phyloP scores from a whole-genome alignment of 2,329 filamentous ascomycete genomes.

The Microdochium paspali region DNA sequence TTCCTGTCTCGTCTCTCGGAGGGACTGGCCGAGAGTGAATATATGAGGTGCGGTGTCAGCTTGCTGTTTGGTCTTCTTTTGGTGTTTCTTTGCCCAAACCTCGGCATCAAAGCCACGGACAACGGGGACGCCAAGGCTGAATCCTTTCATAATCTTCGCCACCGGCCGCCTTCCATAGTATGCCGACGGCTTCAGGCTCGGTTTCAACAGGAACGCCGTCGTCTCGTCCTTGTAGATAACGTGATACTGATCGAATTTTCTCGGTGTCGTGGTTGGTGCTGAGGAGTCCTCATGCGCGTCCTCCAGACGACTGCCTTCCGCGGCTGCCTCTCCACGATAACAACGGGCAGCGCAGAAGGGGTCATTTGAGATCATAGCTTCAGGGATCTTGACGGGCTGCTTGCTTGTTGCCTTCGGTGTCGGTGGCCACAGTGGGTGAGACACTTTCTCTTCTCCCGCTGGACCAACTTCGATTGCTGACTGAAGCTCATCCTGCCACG shows the following conservation, averaged over 20 bases:
- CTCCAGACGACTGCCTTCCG: slow-evolving; percentile 33
- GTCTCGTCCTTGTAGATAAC: slow-evolving; percentile 76
- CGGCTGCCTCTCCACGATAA: slow-evolving; percentile 48
- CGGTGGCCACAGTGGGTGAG: slow-evolving; percentile 72
- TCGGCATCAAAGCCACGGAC: slow-evolving; percentile 77
- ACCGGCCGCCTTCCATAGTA: slow-evolving; percentile 78
- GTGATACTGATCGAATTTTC: slow-evolving; percentile 63
- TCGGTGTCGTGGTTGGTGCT: slow-evolving; percentile 32
- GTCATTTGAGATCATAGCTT: slow-evolving; percentile 39
- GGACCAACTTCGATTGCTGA: slow-evolving; percentile 88
- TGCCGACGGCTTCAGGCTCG: slow-evolving; percentile 72
- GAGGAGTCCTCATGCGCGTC: slow-evolving; percentile 25
- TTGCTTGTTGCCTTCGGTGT: slow-evolving; percentile 27
- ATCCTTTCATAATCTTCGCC: slow-evolving; percentile 73
- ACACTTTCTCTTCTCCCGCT: slow-evolving; percentile 82
- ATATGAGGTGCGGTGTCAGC: slow-evolving; percentile 12
- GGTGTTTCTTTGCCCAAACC: slow-evolving; percentile 65
- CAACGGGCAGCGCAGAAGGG: slow-evolving; percentile 51
- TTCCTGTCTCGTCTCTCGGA: slow-evolving; percentile 9
- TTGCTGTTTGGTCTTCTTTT: slow-evolving; percentile 26
- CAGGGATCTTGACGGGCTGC: slow-evolving; percentile 19
- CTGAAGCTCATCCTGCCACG: slow-evolving; percentile 83
- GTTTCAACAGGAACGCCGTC: slow-evolving; percentile 78
- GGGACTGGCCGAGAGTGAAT: slow-evolving; percentile 16
- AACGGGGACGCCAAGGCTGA: slow-evolving; percentile 77